phyloP scores from a whole-genome alignment of 1,284 basidiomycete species.

The Anthracocystis panici-leucophaei region DNA sequence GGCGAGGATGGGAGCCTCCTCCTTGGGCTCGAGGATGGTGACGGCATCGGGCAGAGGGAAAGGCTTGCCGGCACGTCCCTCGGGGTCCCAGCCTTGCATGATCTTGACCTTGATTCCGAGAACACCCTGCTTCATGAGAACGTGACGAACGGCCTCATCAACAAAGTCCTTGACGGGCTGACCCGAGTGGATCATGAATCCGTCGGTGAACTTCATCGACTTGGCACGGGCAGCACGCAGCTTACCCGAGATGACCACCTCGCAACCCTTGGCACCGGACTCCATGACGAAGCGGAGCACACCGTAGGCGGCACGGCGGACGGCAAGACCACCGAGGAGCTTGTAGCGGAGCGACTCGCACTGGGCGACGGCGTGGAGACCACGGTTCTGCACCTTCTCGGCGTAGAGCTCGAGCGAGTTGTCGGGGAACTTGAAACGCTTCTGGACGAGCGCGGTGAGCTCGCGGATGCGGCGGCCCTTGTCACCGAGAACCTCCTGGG shows the following conservation, averaged over 20 bases:
- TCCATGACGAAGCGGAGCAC: conserved; percentile 99
- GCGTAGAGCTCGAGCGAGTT: conserved; percentile 99
- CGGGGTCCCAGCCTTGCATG: conserved; percentile 95
- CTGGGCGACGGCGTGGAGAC: conserved; percentile 97
- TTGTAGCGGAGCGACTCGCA: conserved; percentile 99
- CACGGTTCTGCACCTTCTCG: conserved; percentile 99
- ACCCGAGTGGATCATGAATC: conserved; percentile 99
- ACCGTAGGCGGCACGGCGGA: conserved; percentile 99
- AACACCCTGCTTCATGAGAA: conserved; percentile 98
- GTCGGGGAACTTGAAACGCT: conserved; percentile 99
- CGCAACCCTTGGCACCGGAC: conserved; percentile 98
- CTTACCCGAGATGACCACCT: conserved; percentile 99
- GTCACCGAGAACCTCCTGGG: conserved; percentile 99
- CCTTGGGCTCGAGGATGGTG: conserved; percentile 85
- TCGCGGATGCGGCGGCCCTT: conserved; percentile 99
- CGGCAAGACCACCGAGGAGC: conserved; percentile 98
- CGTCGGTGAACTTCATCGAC: conserved; percentile 99
- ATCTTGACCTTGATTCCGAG: conserved; percentile 99
- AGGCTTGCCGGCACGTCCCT: conserved; percentile 80
- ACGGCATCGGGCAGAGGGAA: conserved; percentile 97
- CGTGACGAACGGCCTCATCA: conserved; percentile 97
- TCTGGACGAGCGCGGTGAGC: conserved; percentile 97
- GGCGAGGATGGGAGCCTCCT: conserved; percentile 72
- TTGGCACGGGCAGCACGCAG: conserved; percentile 99
- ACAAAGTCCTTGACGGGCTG: conserved; percentile 97